phyloP scores from a whole-genome alignment of 345 rosid genomes.

The Carallia brachiata region DNA sequence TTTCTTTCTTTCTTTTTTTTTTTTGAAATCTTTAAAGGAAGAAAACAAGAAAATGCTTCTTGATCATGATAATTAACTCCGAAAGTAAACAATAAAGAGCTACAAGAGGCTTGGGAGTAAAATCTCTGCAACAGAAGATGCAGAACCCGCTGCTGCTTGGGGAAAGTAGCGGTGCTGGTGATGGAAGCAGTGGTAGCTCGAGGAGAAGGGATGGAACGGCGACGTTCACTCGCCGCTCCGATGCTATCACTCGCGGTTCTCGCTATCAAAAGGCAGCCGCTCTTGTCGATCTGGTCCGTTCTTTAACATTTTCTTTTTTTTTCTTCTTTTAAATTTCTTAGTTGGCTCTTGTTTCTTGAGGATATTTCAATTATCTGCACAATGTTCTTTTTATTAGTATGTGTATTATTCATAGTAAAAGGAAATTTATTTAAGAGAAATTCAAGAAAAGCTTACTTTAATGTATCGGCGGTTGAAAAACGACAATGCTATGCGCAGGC shows the following conservation, averaged over 20 bases:
- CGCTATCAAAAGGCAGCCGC: constrained; percentile 92
- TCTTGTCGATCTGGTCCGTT: constrained; percentile 83
- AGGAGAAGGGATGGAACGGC: constrained; percentile 26
- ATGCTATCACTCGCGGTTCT: constrained; percentile 79
- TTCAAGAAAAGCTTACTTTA: not conserved
- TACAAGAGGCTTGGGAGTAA: no score
- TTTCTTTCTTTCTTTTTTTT: no score
- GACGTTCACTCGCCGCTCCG: constrained; percentile 49
- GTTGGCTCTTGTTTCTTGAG: no score
- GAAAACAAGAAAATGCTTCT: no score
- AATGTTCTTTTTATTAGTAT: not conserved
- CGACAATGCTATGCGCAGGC: constrained; percentile 48
- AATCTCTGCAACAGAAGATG: constrained; percentile 22
- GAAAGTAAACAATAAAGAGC: no score
- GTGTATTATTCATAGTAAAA: not conserved
- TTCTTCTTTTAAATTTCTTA: no score
- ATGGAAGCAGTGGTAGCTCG: not conserved
- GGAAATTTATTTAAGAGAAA: no score
- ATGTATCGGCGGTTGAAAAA: not conserved
- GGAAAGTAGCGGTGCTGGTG: constrained; percentile 37
- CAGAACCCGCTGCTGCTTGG: constrained; percentile 47
- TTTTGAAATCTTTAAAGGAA: no score
- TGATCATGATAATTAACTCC: no score
- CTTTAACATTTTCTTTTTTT: not conserved
- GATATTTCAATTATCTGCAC: no score